Base-by-base conservation (phyloP, 75 land plant species). In the Gnetum montanum region DNA sequence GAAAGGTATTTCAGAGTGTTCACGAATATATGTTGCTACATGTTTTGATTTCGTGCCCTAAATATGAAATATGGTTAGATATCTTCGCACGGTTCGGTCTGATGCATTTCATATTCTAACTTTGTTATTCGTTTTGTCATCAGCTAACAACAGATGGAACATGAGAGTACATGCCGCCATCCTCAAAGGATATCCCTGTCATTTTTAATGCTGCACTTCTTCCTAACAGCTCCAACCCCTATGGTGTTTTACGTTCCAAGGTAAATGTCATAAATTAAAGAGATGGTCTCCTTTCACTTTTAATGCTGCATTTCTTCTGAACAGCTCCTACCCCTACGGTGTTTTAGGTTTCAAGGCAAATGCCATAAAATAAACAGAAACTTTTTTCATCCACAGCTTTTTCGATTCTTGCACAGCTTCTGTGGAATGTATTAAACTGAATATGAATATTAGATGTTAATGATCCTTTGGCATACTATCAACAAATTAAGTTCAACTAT, bases 211-310 rank as follows among this genome's bases (percentile, higher is more conserved):
- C 48, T 1, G 41, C 74, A n/a, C 69, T 71, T 48, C 48, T 71
- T 29, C 51, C 63, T 18, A 71, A 71, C 36, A 71, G 74, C 41
- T 16, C 29, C 8, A 71, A 71, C 36, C 74, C 74, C 7, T 43
- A 55, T 34, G 74, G 74, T 8, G 54, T 71, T 47, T 44, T 71
- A 31, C 74, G 74, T 11, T 71, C 74, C 3, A 71, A 66, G 74
- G 74, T 71, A 12, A 30, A 49, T 48, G n/a, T 65, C 1, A 24
- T 44, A 12, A 60, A 16, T 57, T n/a, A n/a, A n/a, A n/a, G n/a
- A 12, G 2, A 33, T 20, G 6, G 12, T 23, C 1, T 55, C 12
- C 20, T 23, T 23, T 29, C 8, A 19, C 22, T 44, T 19, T 23
- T 19, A 44, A n/a, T 23, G 22, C 2, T 15, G 13, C 18, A 41